Evolutionary conservation across 352 stramenopile species (phyloP), one percentile per base, ranked within the genome.

Genomic region (Phytophthora crassamura): DNA sequence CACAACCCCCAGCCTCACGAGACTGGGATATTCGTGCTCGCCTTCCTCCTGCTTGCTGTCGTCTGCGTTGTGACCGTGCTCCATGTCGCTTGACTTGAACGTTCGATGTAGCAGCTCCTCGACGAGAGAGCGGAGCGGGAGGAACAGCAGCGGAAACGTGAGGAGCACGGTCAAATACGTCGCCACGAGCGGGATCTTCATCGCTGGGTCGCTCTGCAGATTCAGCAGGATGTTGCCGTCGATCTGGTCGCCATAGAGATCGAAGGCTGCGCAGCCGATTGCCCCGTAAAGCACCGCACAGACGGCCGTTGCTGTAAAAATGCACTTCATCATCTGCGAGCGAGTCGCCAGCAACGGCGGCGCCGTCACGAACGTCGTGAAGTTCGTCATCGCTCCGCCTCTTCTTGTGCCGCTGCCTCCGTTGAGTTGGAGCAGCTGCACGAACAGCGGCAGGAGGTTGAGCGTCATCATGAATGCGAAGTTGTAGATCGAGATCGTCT

Each of bases 401-500:
- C 77, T 73, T 58, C 53, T 77, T 30, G 42, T 35, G 35, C 15
- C 64, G 32, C 20, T 66, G 25, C 36, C 46, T 8, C 41, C 47
- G 9, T 70, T 71, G 36, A 49, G 28, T 38, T 59, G 75, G 5
- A 83, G 77, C 5, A 89, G 69, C 41, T 89, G 76, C 22, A 83
- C 73, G 52, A 90, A 91, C n/a, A 93, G 60, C 58, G 85, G 82
- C 25, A 93, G 58, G 20, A 93, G 53, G 49, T 93, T 93, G 52
- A 91, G 67, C 12, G 90, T 86, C 77, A 91, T 87, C 67, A 90
- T 90, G 63, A 90, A 93, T 1, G 79, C 82, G 43, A 89, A 91
- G 57, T 86, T 91, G 79, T 88, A 91, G 67, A 93, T 86, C 16
- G 82, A 90, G 34, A 90, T 59, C 10, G 76, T 65, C 52, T 90